A percentile compares a stretch with the other conserved stretches of the same genome.
These are phyloP conservation scores for Fusarium clavum DNA, from an alignment of 2,329 filamentous ascomycete genomes.

Conservation along the genomic window DNA sequence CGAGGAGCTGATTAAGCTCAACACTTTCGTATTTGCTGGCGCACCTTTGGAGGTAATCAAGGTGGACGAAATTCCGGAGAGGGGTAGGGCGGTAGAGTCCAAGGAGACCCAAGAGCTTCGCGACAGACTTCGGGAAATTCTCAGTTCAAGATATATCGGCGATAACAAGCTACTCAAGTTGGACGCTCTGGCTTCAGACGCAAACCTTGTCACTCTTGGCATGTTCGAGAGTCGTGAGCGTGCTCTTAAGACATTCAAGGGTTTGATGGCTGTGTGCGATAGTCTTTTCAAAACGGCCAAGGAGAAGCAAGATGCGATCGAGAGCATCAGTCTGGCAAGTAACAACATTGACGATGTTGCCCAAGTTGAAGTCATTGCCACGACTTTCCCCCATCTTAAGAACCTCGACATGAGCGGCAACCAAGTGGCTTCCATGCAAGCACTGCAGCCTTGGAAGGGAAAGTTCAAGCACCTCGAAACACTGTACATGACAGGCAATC, in stretches of 20 bases:
- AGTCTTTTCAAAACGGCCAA: slow-evolving; percentile 77
- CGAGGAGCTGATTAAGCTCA: slow-evolving; percentile 73
- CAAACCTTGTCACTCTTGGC: slow-evolving; percentile 76
- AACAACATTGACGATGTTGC: slow-evolving; percentile 81
- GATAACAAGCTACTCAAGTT: slow-evolving; percentile 83
- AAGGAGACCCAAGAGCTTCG: slow-evolving; percentile 70
- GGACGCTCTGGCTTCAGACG: slow-evolving; percentile 79
- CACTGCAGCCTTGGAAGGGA: slow-evolving; percentile 79
- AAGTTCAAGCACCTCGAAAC: slow-evolving; percentile 85
- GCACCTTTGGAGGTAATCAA: slow-evolving; percentile 67
- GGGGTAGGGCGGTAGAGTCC: slow-evolving; percentile 59
- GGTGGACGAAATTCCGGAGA: slow-evolving; percentile 55
- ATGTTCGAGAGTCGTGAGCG: slow-evolving; percentile 79
- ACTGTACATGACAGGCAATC: slow-evolving; percentile 81
- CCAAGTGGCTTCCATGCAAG: slow-evolving; percentile 74
- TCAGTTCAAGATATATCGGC: slow-evolving; percentile 79
- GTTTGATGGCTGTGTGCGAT: slow-evolving; percentile 88
- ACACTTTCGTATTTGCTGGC: slow-evolving; percentile 76
- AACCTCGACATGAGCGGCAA: slow-evolving; percentile 93
- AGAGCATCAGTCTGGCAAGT: slow-evolving; percentile 82
- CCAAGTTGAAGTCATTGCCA: slow-evolving; percentile 79
- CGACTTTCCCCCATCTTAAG: slow-evolving; percentile 85
- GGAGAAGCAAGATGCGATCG: slow-evolving; percentile 80
- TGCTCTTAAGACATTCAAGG: slow-evolving; percentile 89
- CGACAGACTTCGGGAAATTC: slow-evolving; percentile 74